Evolutionary conservation across 176 grass and related monocot species (phyloP).

Genomic region (Pharus latifolius): DNA sequence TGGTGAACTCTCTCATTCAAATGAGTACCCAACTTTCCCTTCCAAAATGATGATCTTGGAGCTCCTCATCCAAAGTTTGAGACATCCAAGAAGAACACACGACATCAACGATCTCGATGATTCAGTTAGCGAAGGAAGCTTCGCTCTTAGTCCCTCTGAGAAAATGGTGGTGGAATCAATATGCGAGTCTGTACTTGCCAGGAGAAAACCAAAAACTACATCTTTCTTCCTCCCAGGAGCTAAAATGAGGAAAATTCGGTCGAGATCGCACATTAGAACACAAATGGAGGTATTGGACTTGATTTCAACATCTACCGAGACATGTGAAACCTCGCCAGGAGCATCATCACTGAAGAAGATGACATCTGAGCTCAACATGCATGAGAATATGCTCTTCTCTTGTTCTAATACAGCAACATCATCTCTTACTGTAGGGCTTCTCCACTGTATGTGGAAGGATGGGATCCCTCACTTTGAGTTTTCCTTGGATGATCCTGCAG

Average conservation of each 20-base stretch:
- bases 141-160: slow-evolving; percentile 34
- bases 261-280: slow-evolving; percentile 25
- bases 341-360: slow-evolving; percentile 4
- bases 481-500: slow-evolving; percentile 30
- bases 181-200: slow-evolving; percentile 36
- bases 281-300: slow-evolving; percentile 38
- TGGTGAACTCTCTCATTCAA: not conserved
- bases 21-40: slow-evolving; percentile 18
- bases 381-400: slow-evolving; percentile 11
- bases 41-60: slow-evolving; percentile 53
- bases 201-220: slow-evolving; percentile 15
- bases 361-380: not conserved
- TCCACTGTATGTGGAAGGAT: slow-evolving; percentile 59
- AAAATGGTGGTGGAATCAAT: slow-evolving; percentile 53
- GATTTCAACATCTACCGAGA: slow-evolving; percentile 30
- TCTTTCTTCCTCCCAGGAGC: slow-evolving; percentile 25
- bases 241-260: slow-evolving; percentile 24
- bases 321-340: slow-evolving; percentile 19
- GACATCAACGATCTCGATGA: slow-evolving; percentile 52
- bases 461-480: slow-evolving; percentile 57
- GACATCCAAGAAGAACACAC: slow-evolving; percentile 49
- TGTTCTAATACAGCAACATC: slow-evolving; percentile 13
- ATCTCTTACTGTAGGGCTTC: slow-evolving; percentile 43
- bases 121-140: slow-evolving; percentile 26
- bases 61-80: slow-evolving; percentile 52